Conservation (phyloP, 805 yeast genomes). For the Wickerhamomyces mucosus region DNA sequence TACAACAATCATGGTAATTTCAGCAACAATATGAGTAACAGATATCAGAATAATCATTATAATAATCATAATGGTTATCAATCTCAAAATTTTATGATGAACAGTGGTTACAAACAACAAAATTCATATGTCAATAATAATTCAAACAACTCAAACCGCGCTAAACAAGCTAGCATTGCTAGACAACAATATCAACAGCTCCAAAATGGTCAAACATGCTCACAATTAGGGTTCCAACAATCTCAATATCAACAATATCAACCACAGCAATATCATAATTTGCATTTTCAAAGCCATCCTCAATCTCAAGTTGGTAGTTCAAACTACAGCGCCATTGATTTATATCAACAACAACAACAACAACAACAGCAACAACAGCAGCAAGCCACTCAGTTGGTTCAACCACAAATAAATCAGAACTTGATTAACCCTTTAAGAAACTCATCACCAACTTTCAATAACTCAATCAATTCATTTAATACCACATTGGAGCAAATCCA, state of each 20-base stretch:
- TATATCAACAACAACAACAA: conserved; percentile 4
- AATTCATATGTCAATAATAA: no score
- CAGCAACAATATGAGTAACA: conserved; percentile 1
- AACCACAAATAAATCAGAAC: conserved; percentile 7
- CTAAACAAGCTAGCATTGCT: no score
- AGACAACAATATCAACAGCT: no score
- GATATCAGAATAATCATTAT: background rate
- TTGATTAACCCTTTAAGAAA: conserved; percentile 9
- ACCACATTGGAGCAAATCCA: conserved; percentile 12
- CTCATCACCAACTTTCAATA: conserved; percentile 11
- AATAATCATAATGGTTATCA: background rate
- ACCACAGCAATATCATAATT: conserved; percentile 4
- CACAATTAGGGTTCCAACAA: no score
- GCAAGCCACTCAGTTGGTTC: background rate
- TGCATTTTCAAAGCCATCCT: conserved; percentile 1
- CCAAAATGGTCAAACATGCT: no score
- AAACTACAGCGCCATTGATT: conserved; percentile 3
- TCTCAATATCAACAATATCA: conserved; percentile 1
- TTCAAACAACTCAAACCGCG: no score
- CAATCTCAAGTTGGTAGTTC: background rate
- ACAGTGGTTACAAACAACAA: no score
- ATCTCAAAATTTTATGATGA: no score
- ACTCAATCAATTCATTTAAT: conserved; percentile 8
- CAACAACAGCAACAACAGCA: conserved; percentile 5
- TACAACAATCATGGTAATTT: conserved; percentile 1